phyloP scores from a whole-genome alignment of 257 asterid genomes.

The Mentha longifolia region DNA sequence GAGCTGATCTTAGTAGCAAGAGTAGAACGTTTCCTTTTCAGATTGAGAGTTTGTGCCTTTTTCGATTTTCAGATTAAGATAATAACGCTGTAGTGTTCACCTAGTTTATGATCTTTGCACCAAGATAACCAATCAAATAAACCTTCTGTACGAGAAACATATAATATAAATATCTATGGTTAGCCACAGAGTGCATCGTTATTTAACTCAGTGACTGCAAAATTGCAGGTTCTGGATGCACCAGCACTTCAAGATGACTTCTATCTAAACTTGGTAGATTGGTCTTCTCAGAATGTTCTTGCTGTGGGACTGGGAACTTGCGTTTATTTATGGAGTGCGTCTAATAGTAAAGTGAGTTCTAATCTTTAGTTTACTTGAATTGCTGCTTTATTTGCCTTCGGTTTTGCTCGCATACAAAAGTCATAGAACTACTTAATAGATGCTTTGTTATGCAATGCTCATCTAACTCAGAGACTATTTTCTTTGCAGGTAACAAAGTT shows the following conservation, averaged over 20 bases:
- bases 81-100: not conserved
- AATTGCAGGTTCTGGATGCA: constrained; percentile 87
- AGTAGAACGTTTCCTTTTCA: not conserved
- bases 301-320: constrained; percentile 98
- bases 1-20: not conserved
- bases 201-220: not conserved
- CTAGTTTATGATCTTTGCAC: not conserved
- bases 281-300: constrained; percentile 99
- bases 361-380: not conserved
- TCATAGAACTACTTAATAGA: not conserved
- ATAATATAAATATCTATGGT: not conserved
- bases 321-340: constrained; percentile 95
- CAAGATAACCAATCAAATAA: not conserved
- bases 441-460: not conserved
- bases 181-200: constrained; percentile 16
- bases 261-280: constrained; percentile 89
- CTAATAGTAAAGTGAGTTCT: constrained; percentile 81
- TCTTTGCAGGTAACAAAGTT: constrained; percentile 74
- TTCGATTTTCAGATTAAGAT: not conserved
- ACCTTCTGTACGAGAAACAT: not conserved
- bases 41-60: not conserved
- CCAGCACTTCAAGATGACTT: constrained; percentile 99
- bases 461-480: constrained; percentile 19
- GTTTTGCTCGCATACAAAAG: not conserved
- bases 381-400: not conserved